These are phyloP conservation scores for Sisymbrium altissimum DNA, from an alignment of 345 rosid genomes.

Conservation along the genomic window DNA sequence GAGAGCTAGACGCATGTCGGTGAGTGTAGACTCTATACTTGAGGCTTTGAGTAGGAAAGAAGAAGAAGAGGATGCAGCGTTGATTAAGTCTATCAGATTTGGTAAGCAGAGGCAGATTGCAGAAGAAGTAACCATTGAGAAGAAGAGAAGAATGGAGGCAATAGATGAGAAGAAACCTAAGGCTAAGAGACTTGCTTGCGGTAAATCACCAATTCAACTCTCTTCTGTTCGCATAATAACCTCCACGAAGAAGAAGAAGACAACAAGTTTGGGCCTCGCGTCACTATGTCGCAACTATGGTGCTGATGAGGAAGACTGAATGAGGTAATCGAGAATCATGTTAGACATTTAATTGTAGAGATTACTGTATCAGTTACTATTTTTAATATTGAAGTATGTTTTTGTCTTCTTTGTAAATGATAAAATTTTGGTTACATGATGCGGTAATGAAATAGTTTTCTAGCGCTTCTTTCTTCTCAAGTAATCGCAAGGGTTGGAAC, in stretches of 20 bases:
- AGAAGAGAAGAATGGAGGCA: neutral
- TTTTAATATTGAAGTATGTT: neutral
- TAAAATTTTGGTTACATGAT: conserved; percentile 1
- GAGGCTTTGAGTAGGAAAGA: neutral
- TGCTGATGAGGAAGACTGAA: conserved; percentile 6
- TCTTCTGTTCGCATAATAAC: neutral
- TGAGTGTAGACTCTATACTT: conserved; percentile 1
- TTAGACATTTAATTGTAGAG: neutral
- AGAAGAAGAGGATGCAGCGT: neutral
- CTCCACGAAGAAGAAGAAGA: conserved; percentile 1
- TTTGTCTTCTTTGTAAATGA: neutral
- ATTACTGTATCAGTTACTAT: neutral
- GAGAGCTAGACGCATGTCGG: conserved; percentile 32
- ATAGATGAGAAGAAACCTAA: neutral
- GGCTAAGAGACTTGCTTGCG: neutral
- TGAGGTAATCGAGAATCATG: neutral
- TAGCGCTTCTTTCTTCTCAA: neutral
- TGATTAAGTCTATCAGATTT: conserved; percentile 1
- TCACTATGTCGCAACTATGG: conserved; percentile 6
- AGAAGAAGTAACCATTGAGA: neutral
- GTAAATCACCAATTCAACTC: neutral
- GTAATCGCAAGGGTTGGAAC: neutral
- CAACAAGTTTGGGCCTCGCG: neutral
- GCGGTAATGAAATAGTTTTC: neutral
- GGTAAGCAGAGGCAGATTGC: neutral